Evolutionary conservation across 2,329 filamentous ascomycete species (phyloP).

Genomic region (Berkeleyomyces basicola): DNA sequence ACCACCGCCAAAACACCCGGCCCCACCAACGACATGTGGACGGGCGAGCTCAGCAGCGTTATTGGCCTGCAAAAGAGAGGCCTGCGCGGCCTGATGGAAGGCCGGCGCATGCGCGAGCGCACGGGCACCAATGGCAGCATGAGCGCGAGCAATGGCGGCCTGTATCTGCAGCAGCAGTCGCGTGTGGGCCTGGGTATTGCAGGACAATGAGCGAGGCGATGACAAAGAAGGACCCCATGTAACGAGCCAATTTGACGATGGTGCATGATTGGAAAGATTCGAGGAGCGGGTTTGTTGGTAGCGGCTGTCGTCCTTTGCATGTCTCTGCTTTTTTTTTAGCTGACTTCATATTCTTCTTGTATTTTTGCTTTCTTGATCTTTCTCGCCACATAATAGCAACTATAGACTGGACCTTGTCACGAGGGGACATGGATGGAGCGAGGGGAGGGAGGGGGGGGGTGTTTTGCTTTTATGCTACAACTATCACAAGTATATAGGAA

Average conservation of each 20-base stretch:
- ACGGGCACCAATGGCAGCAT: slow-evolving; percentile 26
- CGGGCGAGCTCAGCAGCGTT: slow-evolving; percentile 66
- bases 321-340: too few relatives aligned
- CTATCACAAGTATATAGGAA: too few relatives aligned
- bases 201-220: slow-evolving; percentile 16
- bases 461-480: too few relatives aligned
- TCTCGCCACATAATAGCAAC: too few relatives aligned
- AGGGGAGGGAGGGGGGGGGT: too few relatives aligned
- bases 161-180: slow-evolving; percentile 17
- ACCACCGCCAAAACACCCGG: slow-evolving; percentile 23
- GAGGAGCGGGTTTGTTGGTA: too few relatives aligned
- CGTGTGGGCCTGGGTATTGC: slow-evolving; percentile 39
- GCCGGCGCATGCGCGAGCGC: slow-evolving; percentile 65
- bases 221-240: neutral
- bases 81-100: slow-evolving; percentile 85
- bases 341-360: too few relatives aligned
- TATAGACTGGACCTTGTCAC: too few relatives aligned
- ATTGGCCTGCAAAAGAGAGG: slow-evolving; percentile 93
- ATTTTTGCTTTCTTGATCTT: too few relatives aligned
- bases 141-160: slow-evolving; percentile 20
- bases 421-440: too few relatives aligned
- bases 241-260: neutral
- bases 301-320: too few relatives aligned
- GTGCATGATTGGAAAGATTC: too few relatives aligned
- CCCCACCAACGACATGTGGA: slow-evolving; percentile 48